Evolutionary conservation across 805 yeast genomes (phyloP), one percentile per base, ranked within the genome.

Genomic region (Maudiozyma barnettii): DNA sequence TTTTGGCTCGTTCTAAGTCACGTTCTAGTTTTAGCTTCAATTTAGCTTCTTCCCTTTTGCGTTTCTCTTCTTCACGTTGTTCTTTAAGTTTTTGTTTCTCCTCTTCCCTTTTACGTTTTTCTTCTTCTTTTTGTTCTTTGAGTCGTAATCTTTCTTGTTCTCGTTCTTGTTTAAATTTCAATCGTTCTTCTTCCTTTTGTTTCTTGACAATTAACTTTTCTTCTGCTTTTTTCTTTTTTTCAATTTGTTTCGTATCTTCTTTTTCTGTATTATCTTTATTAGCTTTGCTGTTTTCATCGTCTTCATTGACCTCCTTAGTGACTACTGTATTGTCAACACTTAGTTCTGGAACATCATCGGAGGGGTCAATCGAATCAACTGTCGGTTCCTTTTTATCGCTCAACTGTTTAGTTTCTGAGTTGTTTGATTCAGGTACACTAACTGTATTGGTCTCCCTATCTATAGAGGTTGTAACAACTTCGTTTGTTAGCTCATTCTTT

Each of bases 191-290:
- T 30, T 60, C 63, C 21, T 48, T 54, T 49, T 57, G 50, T 48
- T 49, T 43, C 45, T 57, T 60, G 40, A 48, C 49, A 37, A 41
- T 55, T 35, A n/a, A 56, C 65, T 21, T 65, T 52, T 53, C 66
- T 60, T 51, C 57, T 35, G 53, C 54, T 49, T 58, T 69, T 50
- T 66, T 67, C 47, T 69, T 57, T 56, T 37, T 37, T 21, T 20
- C 21, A 18, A 19, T 18, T 33, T 68, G 51, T 60, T 67, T 45
- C 43, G 47, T 44, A 64, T 64, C 52, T 33, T 59, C 60, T 21
- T 53, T 56, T 44, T 55, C 59, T 42, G 49, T 49, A 45, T 56
- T 36, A 16, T 33, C 8, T 9, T 26, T 26, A 12, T 5, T 23
- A 23, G 5, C 8, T 5, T 23, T 23, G 8, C 26, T 23, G 8